Evolutionary conservation across 2,329 filamentous ascomycete genomes (phyloP), one percentile per base, ranked within the genome.

Genomic region (Trichoderma sp.): DNA sequence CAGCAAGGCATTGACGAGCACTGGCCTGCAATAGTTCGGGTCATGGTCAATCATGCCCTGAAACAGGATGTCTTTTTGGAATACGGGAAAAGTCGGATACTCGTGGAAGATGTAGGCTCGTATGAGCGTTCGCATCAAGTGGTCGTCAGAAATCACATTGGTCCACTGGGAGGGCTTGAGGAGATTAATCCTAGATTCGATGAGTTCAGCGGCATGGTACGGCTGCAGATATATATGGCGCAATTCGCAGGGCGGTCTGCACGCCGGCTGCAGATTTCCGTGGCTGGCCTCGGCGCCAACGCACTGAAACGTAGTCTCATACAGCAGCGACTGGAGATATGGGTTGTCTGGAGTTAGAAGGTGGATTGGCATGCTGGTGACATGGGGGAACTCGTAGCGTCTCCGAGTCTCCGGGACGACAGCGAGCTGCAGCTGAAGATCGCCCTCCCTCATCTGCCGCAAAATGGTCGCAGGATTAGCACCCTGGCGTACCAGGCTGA

Each of bases 41-140:
- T 71, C 70, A 12, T 71, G 73, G 1, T 69, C 67, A 12, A 70
- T 72, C 77, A 80, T 77, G 35, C 80, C 78, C 42, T 78, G 70
- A 1, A 80, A 70, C 52, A 80, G 79, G 15, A 71, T 75, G 48
- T 78, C 76, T 68, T 78, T 79, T 17, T 80, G 77, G 50, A 80
- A 77, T 5, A 70, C 67, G 1, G 74, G 71, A 22, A 75, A 75
- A 69, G 72, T 78, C 9, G 74, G 74, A 53, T 76, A 76, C 42
- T 79, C 76, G 61, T 75, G 73, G 3, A 75, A 69, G 19, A 77
- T 68, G 60, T 73, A 77, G 3, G 69, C 50, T 22, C 42, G 61
- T 6, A 77, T 60, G 1, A 77, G 64, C 27, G 72, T 73, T 32
- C 74, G 71, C 70, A 79, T 73, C 13, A 80, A 63, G 4, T 34